Conservation (phyloP, 257 asterid species). For the Solanum phureja region DNA sequence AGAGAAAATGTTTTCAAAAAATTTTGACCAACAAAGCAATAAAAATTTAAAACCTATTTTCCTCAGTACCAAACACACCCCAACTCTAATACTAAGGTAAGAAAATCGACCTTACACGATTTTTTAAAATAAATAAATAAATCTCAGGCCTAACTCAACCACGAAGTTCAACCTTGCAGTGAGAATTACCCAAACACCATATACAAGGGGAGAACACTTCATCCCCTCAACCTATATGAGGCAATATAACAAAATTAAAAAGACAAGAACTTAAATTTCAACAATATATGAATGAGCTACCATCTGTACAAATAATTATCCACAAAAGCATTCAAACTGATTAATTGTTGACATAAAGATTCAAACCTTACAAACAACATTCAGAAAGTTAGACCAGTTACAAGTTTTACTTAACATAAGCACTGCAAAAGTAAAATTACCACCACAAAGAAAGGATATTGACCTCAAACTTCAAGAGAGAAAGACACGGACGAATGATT, state of each 20-base stretch:
- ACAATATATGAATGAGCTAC: neutral
- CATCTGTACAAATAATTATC: neutral
- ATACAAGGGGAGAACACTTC: neutral
- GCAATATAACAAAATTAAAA: neutral
- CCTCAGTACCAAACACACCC: neutral
- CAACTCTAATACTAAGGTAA: neutral
- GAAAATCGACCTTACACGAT: neutral
- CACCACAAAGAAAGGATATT: neutral
- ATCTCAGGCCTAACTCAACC: neutral
- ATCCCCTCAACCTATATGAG: neutral
- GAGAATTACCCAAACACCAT: neutral
- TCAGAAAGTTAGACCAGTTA: neutral
- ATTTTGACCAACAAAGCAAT: neutral
- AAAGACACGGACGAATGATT: neutral
- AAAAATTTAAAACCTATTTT: neutral
- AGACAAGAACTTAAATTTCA: neutral
- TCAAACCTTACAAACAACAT: neutral
- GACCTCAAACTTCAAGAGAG: neutral
- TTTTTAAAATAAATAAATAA: no score
- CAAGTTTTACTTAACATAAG: neutral
- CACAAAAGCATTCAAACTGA: neutral
- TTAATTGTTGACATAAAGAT: neutral
- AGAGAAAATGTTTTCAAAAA: neutral
- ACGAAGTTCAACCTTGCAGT: neutral
- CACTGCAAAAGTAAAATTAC: neutral